A percentile compares a stretch with the other conserved stretches of the same genome.
Conservation (phyloP, 2,329 filamentous ascomycete species). For the Arthrobotrys conoides region DNA sequence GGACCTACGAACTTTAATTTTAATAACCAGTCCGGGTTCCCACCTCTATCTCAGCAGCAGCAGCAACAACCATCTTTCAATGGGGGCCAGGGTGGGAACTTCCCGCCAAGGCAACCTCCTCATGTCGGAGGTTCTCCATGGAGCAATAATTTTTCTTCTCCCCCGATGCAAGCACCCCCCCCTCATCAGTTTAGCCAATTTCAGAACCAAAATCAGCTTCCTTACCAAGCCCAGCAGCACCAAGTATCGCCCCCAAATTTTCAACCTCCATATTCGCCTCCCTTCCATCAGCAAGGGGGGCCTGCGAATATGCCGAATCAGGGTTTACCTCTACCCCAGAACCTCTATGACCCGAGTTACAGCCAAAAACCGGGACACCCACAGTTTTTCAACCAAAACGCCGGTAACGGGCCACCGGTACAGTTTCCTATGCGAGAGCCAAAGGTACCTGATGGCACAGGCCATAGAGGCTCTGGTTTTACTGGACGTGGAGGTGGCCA, state of each 20-base stretch:
- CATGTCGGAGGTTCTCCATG: slow-evolving; percentile 31
- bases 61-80: slow-evolving; percentile 39
- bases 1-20: slow-evolving; percentile 46
- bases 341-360: slow-evolving; percentile 52
- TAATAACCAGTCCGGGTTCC: slow-evolving; percentile 45
- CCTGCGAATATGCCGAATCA: slow-evolving; percentile 43
- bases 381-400: slow-evolving; percentile 51
- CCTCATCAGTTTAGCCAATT: slow-evolving; percentile 51
- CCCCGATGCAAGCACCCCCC: slow-evolving; percentile 24
- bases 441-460: slow-evolving; percentile 53
- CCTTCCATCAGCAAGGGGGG: slow-evolving; percentile 29
- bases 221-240: slow-evolving; percentile 44
- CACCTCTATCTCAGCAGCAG: slow-evolving; percentile 35
- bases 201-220: slow-evolving; percentile 32
- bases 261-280: slow-evolving; percentile 38
- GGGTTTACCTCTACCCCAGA: slow-evolving; percentile 20
- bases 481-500: slow-evolving; percentile 29
- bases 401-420: slow-evolving; percentile 13
- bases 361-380: slow-evolving; percentile 48
- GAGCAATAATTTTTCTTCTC: slow-evolving; percentile 38
- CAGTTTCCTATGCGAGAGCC: slow-evolving; percentile 57
- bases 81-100: slow-evolving; percentile 36
- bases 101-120: slow-evolving; percentile 30
- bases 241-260: slow-evolving; percentile 42
- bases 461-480: slow-evolving; percentile 55